A percentile compares a stretch with the other conserved stretches of the same genome.
These are phyloP conservation scores for Suillus placidus DNA, from an alignment of 768 basidiomycete species.

Conservation along the genomic window DNA sequence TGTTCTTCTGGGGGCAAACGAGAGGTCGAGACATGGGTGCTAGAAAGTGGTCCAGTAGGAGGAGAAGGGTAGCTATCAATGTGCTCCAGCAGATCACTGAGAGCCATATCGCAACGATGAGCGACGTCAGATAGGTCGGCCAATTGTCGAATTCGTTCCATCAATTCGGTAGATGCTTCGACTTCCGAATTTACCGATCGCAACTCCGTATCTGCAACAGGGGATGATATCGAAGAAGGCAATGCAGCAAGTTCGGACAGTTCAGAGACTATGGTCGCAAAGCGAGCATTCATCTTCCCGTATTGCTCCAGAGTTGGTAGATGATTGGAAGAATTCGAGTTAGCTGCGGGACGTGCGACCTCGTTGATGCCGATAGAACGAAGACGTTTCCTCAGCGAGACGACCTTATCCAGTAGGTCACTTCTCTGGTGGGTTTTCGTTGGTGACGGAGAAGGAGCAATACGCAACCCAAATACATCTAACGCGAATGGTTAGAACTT, in stretches of 20 bases:
- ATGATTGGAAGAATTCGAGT: conserved; percentile 36
- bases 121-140: conserved; percentile 53
- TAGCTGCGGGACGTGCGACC: conserved; percentile 44
- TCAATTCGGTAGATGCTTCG: conserved; percentile 47
- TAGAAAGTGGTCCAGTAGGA: conserved; percentile 54
- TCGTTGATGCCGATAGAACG: conserved; percentile 63
- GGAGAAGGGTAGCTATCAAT: conserved; percentile 79
- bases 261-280: conserved; percentile 49
- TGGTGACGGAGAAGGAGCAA: conserved; percentile 36
- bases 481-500: conserved; percentile 8
- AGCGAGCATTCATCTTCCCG: conserved; percentile 47
- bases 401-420: conserved; percentile 52
- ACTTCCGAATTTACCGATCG: conserved; percentile 62
- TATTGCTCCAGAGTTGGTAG: conserved; percentile 57
- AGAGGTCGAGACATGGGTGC: conserved; percentile 46
- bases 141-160: conserved; percentile 57
- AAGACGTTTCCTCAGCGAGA: conserved; percentile 59
- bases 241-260: conserved; percentile 50
- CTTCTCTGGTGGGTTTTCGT: conserved; percentile 43
- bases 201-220: conserved; percentile 57
- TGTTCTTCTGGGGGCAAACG: conserved; percentile 66
- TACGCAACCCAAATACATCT: conserved; percentile 63
- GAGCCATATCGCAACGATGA: conserved; percentile 65
- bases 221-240: conserved; percentile 44
- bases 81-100: conserved; percentile 86